phyloP scores from a whole-genome alignment of 2,329 filamentous ascomycete species.

The Claviceps spartinae region DNA sequence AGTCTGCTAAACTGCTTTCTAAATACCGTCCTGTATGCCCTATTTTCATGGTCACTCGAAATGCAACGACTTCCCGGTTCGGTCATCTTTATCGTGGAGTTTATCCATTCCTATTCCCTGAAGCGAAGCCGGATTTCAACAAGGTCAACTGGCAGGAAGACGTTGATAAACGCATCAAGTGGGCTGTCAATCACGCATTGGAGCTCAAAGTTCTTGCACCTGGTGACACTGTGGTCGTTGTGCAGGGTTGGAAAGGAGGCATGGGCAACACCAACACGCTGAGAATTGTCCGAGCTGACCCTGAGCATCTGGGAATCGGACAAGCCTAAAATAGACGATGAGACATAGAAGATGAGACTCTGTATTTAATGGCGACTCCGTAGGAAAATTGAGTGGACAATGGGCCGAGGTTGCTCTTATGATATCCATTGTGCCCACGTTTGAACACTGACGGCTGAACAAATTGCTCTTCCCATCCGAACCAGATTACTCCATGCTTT shows the following conservation, averaged over 20 bases:
- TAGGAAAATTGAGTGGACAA: neutral
- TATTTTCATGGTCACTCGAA: slow-evolving; percentile 98
- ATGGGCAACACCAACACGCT: slow-evolving; percentile 85
- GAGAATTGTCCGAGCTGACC: slow-evolving; percentile 48
- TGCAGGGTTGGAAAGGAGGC: slow-evolving; percentile 83
- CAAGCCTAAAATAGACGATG: slow-evolving; percentile 14
- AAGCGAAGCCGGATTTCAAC: slow-evolving; percentile 88
- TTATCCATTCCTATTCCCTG: slow-evolving; percentile 90
- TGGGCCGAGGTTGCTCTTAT: neutral
- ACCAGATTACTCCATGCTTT: neutral
- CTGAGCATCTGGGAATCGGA: slow-evolving; percentile 43
- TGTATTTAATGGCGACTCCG: neutral
- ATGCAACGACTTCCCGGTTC: slow-evolving; percentile 70
- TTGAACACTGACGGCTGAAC: neutral
- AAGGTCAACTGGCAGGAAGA: slow-evolving; percentile 96
- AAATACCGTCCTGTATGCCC: slow-evolving; percentile 98
- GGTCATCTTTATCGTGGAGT: slow-evolving; percentile 94
- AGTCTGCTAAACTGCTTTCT: slow-evolving; percentile 86
- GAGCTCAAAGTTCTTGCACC: slow-evolving; percentile 62
- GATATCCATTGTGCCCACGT: neutral
- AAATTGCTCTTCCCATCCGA: neutral
- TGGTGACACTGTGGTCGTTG: slow-evolving; percentile 66
- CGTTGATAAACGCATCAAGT: slow-evolving; percentile 93
- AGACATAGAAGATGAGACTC: neutral
- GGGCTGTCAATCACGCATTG: slow-evolving; percentile 81